Base-by-base conservation (phyloP, 202 grass and related monocot genomes). In the Cymbopogon flexuosus region DNA sequence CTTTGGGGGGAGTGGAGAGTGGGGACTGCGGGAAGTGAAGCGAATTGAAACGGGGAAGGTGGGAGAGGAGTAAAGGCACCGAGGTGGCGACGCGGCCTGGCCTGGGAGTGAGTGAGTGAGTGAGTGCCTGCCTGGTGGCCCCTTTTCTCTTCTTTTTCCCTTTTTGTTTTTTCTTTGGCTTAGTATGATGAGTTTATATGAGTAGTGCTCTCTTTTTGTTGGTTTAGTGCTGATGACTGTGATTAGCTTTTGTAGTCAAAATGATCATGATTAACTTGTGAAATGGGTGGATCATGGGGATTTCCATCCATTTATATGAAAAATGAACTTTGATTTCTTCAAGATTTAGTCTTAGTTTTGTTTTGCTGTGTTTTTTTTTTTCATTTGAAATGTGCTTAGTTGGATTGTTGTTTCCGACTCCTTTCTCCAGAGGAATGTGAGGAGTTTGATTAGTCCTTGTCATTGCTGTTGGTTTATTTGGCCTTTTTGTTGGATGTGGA, bases 11-110 rank as follows among this genome's bases (percentile, higher is more conserved):
- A 75, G 75, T 40, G 51, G 68, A n/a, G 64, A 84, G 39, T 69
- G 56, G 65, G 73, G 54, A 43, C 43, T 57, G 45, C 21, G 70
- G 1, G 45, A 34, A 73, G 68, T n/a, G 81, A 61, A 39, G 78
- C 31, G 81, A 84, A 88, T 81, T 88, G 87, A 88, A 88, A 70
- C 57, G 24, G 24, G 76, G 77, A 71, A 0, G 81, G 87, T 81
- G 77, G 87, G 42, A 84, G 52, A 10, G 76, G 62, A 76, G 77
- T 80, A 71, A 84, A 76, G 71, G 54, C 72, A 5, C 4, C 29
- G 41, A 9, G 80, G 86, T 74, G 68, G 69, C 60, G 66, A 73
- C 77, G 64, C 65, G 77, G 64, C 31, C 15, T 62, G 77, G 64
- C 30, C 15, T 71, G 8, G 16, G 33, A 74, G 47, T 33, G 30